Evolutionary conservation across 2,329 filamentous ascomycete genomes (phyloP).

Genomic region (Phialophora verrucosa): DNA sequence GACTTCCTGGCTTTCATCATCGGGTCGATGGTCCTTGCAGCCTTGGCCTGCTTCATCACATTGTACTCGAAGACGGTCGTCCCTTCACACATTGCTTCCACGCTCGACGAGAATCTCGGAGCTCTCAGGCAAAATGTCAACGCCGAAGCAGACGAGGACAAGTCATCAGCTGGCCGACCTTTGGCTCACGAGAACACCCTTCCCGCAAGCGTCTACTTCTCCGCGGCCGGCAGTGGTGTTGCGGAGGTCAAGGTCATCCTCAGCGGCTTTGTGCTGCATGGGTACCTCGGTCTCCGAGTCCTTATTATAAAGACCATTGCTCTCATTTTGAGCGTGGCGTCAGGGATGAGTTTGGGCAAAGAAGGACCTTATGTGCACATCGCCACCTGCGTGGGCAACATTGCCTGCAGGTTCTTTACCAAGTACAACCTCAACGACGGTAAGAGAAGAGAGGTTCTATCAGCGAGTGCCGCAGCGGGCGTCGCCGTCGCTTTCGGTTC

Average conservation of each 20-base stretch:
- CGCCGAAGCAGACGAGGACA: slow-evolving; percentile 54
- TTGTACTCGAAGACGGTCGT: slow-evolving; percentile 92
- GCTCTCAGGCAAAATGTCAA: slow-evolving; percentile 55
- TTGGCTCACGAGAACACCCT: slow-evolving; percentile 44
- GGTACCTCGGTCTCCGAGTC: slow-evolving; percentile 88
- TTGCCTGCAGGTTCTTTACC: slow-evolving; percentile 86
- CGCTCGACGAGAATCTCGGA: slow-evolving; percentile 88
- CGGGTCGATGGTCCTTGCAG: slow-evolving; percentile 72
- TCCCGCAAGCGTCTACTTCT: slow-evolving; percentile 74
- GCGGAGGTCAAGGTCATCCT: slow-evolving; percentile 97
- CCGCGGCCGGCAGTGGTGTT: slow-evolving; percentile 92
- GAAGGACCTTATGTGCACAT: slow-evolving; percentile 98
- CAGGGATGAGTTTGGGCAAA: slow-evolving; percentile 91
- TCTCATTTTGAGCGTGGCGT: slow-evolving; percentile 85
- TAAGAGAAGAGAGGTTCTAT: slow-evolving; percentile 91
- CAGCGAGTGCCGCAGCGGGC: slow-evolving; percentile 86
- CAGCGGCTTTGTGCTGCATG: slow-evolving; percentile 96
- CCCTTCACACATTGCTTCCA: slow-evolving; percentile 78
- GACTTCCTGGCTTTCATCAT: slow-evolving; percentile 78
- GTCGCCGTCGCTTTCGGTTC: slow-evolving; percentile 95
- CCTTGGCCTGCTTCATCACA: slow-evolving; percentile 77
- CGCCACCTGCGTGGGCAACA: slow-evolving; percentile 92
- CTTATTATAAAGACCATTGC: slow-evolving; percentile 83
- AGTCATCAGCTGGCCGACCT: slow-evolving; percentile 47
- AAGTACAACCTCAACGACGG: slow-evolving; percentile 96